phyloP scores from a whole-genome alignment of 179 eudicot genomes.

The Gypsophila paniculata region DNA sequence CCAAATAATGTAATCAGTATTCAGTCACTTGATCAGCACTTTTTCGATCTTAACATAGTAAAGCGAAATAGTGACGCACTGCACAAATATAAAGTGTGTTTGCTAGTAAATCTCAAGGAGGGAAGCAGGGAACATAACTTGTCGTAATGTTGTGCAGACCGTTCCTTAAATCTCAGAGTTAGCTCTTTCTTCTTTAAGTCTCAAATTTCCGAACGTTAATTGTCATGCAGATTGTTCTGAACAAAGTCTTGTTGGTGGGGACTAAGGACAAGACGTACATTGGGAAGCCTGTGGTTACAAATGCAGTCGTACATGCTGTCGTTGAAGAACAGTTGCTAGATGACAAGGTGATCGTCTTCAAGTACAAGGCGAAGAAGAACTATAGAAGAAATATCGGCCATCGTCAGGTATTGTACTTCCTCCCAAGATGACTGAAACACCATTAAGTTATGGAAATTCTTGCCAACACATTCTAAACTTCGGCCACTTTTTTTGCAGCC shows the following conservation, averaged over 20 bases:
- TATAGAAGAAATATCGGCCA: slow-evolving; percentile 89
- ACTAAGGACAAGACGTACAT: slow-evolving; percentile 64
- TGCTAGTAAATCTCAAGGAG: no score
- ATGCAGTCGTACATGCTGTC: slow-evolving; percentile 82
- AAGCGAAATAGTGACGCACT: no score
- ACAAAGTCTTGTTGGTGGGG: slow-evolving; percentile 85
- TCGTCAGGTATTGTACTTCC: slow-evolving; percentile 59
- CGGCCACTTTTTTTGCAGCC: slow-evolving; percentile 43
- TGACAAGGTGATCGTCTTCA: slow-evolving; percentile 31
- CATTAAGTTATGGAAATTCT: background rate
- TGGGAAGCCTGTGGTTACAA: slow-evolving; percentile 79
- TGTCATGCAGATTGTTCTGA: slow-evolving; percentile 59
- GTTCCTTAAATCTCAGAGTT: background rate
- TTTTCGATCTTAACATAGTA: no score
- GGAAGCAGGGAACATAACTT: no score
- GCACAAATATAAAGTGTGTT: no score
- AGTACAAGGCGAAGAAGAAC: slow-evolving; percentile 82
- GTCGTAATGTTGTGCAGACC: background rate
- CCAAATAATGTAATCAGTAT: no score
- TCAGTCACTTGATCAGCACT: no score
- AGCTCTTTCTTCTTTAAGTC: background rate
- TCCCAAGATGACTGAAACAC: background rate
- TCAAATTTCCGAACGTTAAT: background rate
- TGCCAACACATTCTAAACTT: background rate
- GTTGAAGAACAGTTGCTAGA: slow-evolving; percentile 60